Evolutionary conservation across 208 protist genomes (phyloP), one percentile per base, ranked within the genome.

Genomic region (Leishmania aethiopica): DNA sequence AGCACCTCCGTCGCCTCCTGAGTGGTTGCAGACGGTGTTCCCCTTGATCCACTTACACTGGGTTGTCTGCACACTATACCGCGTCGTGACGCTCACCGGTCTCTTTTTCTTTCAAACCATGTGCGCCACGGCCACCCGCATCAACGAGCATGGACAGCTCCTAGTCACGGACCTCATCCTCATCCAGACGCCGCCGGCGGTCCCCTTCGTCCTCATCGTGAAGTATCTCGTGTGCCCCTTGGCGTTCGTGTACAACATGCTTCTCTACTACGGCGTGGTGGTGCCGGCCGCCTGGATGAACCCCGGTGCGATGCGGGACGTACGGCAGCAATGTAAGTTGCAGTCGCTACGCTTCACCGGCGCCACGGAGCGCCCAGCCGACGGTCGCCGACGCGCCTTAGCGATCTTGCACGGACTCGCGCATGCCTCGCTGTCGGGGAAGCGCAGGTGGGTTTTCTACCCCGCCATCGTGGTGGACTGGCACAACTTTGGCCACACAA

Each of bases 401-500:
- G 64, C 62, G 35, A 74, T n/a, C 28, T 8, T 15, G 45, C 70
- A 25, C n/a, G 45, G 70, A 22, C 45, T 74, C 17, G 11, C 45
- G 6, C 49, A 22, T 35, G 22, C 75, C 72, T 47, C 66, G 0
- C 35, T 53, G 69, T 53, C 5, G 42, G 59, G 49, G 25, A n/a
- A 69, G 17, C 84, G 84, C 4, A 51, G 73, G 19, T 86, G 78
- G 79, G 79, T 90, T 19, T 90, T 91, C 81, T 90, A 84, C 62
- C 94, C 94, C 35, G 78, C 87, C 55, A 45, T 98, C 51, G 80
- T 96, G 6, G 94, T 98, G 59, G 96, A 98, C 81, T 98, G 94
- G 94, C 96, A 98, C 85, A 98, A 98, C 87, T 95, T 93, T 67
- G 96, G 96, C 47, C 95, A 94, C 84, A 98, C 94, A 17, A 93